Evolutionary conservation across 495 filamentous ascomycete genomes (phyloP).

Genomic region (Lasiosphaeria ovina): DNA sequence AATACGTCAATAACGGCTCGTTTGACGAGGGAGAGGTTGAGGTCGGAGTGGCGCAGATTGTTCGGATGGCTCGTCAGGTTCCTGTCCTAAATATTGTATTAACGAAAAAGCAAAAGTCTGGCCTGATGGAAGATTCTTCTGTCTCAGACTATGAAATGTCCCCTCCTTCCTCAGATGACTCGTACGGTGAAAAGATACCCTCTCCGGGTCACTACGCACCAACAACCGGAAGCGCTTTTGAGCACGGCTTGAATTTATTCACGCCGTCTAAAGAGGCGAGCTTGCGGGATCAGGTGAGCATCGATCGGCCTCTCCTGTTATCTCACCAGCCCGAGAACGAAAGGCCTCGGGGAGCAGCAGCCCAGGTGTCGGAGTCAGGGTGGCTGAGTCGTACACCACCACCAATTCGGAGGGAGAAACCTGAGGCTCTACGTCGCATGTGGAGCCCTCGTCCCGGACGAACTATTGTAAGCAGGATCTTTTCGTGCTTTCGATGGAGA

Average conservation of each 20-base stretch:
- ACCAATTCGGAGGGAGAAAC: conserved; percentile 17
- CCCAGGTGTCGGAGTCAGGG: conserved; percentile 36
- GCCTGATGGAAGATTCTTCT: conserved; percentile 16
- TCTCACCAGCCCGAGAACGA: conserved; percentile 11
- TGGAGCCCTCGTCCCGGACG: conserved; percentile 21
- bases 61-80: conserved; percentile 8
- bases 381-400: conserved; percentile 43
- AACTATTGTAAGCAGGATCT: conserved; percentile 9
- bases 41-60: conserved; percentile 32
- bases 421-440: conserved; percentile 7
- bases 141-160: conserved; percentile 38
- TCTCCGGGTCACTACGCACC: conserved; percentile 34
- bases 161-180: conserved; percentile 25
- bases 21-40: conserved; percentile 38
- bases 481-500: conserved; percentile 17
- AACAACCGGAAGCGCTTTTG: conserved; percentile 37
- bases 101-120: not conserved
- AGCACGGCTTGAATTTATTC: conserved; percentile 30
- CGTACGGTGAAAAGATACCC: conserved; percentile 17
- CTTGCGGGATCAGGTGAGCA: not conserved
- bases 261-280: conserved; percentile 19
- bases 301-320: conserved; percentile 14
- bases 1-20: conserved; percentile 38
- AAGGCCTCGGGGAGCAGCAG: conserved; percentile 8
- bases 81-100: no score